Evolutionary conservation across 1,284 basidiomycete species (phyloP).

Genomic region (Cryptococcus wingfieldii): DNA sequence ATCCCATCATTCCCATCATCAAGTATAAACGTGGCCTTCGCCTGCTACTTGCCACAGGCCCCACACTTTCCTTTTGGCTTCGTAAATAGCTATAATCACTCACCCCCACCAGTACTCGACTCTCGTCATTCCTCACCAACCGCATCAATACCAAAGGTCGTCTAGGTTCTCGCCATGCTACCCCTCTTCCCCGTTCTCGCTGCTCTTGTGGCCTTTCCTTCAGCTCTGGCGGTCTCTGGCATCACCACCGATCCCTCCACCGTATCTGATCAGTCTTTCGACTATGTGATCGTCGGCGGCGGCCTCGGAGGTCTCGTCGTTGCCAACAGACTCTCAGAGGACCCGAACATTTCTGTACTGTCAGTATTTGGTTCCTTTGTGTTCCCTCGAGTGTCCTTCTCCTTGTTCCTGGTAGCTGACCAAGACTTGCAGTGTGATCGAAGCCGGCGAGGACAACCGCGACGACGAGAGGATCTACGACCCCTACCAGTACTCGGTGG

Average conservation of each 20-base stretch:
- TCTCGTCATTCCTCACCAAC: too few relatives aligned
- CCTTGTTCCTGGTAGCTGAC: neutral
- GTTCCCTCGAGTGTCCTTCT: neutral
- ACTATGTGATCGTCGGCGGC: slow-evolving; percentile 65
- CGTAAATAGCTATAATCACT: too few relatives aligned
- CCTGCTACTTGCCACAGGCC: too few relatives aligned
- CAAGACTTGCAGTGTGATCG: slow-evolving; percentile 17
- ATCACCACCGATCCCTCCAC: slow-evolving; percentile 10
- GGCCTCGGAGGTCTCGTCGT: slow-evolving; percentile 62
- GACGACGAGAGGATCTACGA: slow-evolving; percentile 17
- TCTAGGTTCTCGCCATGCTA: neutral
- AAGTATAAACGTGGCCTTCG: too few relatives aligned
- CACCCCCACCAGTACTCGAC: too few relatives aligned
- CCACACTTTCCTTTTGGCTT: too few relatives aligned
- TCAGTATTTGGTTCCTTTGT: slow-evolving; percentile 6
- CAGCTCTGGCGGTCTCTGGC: slow-evolving; percentile 5
- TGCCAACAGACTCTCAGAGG: slow-evolving; percentile 59
- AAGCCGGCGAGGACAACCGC: slow-evolving; percentile 24
- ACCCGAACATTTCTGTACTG: slow-evolving; percentile 51
- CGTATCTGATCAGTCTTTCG: slow-evolving; percentile 50
- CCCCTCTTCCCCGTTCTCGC: neutral
- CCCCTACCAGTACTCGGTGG: slow-evolving; percentile 15
- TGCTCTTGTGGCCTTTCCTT: neutral
- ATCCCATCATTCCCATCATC: too few relatives aligned
- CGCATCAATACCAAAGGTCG: too few relatives aligned